Evolutionary conservation across 176 grass and related monocot genomes (phyloP).

Genomic region (Saccharum spontaneum): DNA sequence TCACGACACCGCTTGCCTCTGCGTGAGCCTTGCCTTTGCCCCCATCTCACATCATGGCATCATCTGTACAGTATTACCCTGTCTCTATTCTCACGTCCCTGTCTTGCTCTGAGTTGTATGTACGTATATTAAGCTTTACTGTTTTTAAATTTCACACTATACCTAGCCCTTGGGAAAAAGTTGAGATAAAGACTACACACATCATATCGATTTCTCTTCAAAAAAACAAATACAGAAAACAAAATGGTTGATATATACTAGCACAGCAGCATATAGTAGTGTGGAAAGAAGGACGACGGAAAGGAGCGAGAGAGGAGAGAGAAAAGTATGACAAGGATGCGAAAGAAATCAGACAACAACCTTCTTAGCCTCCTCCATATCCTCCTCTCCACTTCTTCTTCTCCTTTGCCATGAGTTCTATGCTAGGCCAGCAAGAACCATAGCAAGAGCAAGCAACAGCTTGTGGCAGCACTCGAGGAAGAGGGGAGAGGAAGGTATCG

Average conservation of each 20-base stretch:
- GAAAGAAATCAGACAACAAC: conserved; percentile 77
- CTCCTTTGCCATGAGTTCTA: conserved; percentile 13
- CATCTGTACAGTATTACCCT: conserved; percentile 4
- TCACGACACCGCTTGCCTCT: conserved; percentile 41
- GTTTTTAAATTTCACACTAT: neutral
- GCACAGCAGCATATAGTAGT: conserved; percentile 27
- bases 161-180: conserved; percentile 6
- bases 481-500: conserved; percentile 28
- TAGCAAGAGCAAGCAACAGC: conserved; percentile 27
- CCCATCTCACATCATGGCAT: conserved; percentile 14
- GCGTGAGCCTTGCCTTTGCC: conserved; percentile 29
- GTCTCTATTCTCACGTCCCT: conserved; percentile 25
- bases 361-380: conserved; percentile 51
- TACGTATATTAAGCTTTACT: conserved; percentile 1
- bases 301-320: conserved; percentile 35
- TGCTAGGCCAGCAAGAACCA: conserved; percentile 6
- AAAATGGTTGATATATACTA: conserved; percentile 16
- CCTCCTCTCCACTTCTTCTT: conserved; percentile 37
- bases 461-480: neutral
- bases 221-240: neutral
- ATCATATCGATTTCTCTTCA: neutral
- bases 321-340: conserved; percentile 70
- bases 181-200: neutral
- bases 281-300: conserved; percentile 35
- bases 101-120: conserved; percentile 32